phyloP scores from a whole-genome alignment of 805 yeast genomes.

The Ogataea paraovalis region DNA sequence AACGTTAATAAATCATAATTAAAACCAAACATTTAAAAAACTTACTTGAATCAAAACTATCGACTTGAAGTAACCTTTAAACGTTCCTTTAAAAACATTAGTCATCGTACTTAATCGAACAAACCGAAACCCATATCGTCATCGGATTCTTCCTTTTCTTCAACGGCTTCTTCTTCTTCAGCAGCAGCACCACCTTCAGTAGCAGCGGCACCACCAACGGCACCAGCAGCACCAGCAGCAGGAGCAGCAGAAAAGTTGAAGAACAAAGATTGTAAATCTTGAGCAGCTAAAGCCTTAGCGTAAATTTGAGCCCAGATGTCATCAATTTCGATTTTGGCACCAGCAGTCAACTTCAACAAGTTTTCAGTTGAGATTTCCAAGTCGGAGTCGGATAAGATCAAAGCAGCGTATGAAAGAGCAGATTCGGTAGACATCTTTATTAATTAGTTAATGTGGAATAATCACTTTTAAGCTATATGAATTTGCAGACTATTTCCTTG shows the following conservation, averaged over 20 bases:
- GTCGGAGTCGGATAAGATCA: slow-evolving; percentile 96
- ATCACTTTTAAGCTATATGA: slow-evolving; percentile 38
- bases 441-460: slow-evolving; percentile 30
- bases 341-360: slow-evolving; percentile 65
- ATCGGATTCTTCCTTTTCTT: slow-evolving; percentile 65
- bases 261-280: slow-evolving; percentile 67
- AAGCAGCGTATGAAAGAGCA: slow-evolving; percentile 95
- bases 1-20: not conserved
- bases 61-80: not conserved
- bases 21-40: not conserved
- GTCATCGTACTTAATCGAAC: slow-evolving; percentile 57
- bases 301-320: slow-evolving; percentile 76
- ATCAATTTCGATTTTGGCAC: slow-evolving; percentile 78
- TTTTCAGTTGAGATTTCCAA: slow-evolving; percentile 86
- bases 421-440: slow-evolving; percentile 77
- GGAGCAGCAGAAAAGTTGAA: slow-evolving; percentile 50
- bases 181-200: slow-evolving; percentile 44
- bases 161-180: slow-evolving; percentile 52
- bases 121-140: slow-evolving; percentile 91
- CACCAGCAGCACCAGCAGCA: slow-evolving; percentile 41
- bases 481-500: slow-evolving; percentile 40
- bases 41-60: not conserved
- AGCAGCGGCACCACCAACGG: slow-evolving; percentile 41
- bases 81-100: slow-evolving; percentile 13
- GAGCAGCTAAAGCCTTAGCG: slow-evolving; percentile 80